These are phyloP conservation scores for Pyrenophora teres DNA, from an alignment of 2,329 filamentous ascomycete species.

Conservation along the genomic window DNA sequence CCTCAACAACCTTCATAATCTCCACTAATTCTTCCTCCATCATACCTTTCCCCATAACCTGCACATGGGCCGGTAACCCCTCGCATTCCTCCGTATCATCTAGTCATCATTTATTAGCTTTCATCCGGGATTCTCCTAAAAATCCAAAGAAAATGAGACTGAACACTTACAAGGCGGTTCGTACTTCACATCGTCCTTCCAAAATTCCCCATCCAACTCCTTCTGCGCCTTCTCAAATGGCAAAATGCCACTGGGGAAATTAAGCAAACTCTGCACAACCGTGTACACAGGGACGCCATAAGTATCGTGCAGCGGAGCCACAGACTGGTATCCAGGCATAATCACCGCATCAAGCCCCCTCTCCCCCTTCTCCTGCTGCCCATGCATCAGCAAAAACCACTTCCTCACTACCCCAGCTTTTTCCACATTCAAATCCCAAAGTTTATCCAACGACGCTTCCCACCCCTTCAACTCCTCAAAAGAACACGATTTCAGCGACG, in stretches of 20 bases:
- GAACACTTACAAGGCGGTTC: constrained; percentile 44
- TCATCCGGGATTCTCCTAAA: no score
- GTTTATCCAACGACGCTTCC: constrained; percentile 45
- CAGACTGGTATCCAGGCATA: constrained; percentile 55
- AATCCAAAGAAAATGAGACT: not conserved
- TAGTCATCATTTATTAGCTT: not conserved
- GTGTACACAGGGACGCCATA: constrained; percentile 57
- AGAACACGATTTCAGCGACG: constrained; percentile 44
- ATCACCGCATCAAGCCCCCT: constrained; percentile 58
- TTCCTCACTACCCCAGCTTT: constrained; percentile 40
- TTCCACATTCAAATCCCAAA: constrained; percentile 52
- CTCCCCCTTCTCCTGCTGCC: constrained; percentile 28
- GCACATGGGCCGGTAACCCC: constrained; percentile 54
- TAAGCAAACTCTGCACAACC: constrained; percentile 57
- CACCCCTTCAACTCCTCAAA: constrained; percentile 42
- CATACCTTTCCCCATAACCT: constrained; percentile 54
- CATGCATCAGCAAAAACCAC: constrained; percentile 50
- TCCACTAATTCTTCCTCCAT: constrained; percentile 55
- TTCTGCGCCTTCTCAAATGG: constrained; percentile 52
- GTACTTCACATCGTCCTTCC: constrained; percentile 35
- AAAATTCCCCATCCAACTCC: constrained; percentile 46
- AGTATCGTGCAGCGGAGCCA: constrained; percentile 58
- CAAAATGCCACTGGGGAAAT: constrained; percentile 59
- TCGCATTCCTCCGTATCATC: constrained; percentile 50
- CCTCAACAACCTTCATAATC: constrained; percentile 40